Evolutionary conservation across 164 flowering plant genomes (phyloP), one percentile per base, ranked within the genome.

Genomic region (Brasenia schreberi): DNA sequence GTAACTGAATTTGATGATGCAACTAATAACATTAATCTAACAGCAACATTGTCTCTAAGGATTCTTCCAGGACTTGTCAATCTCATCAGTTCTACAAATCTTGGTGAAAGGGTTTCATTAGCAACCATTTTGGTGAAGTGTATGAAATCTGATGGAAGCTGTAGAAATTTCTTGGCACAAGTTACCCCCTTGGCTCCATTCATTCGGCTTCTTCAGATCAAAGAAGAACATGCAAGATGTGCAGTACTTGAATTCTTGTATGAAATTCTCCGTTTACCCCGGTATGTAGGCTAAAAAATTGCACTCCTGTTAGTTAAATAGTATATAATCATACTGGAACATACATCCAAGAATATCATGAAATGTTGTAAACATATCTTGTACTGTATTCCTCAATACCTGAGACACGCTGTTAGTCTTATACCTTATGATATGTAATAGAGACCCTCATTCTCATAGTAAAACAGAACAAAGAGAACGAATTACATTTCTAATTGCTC

Each of bases 131-230:
- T 89, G 17, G 73, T 83, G 19, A 84, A 77, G 65, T 85, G 96
- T 74, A 84, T 87, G 88, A 79, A 69, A 69, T 86, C 73, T 71
- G 89, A 87, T 76, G 91, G 87, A 56, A 70, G 80, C 42, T 83
- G 89, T 75, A 87, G 87, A 70, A 79, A 73, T 33, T 75, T 78
- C 64, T 64, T 87, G 19, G 76, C 82, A 1, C 74, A 81, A 62
- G 69, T 42, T 65, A 70, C 81, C 71, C 82, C 88, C 4, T 63
- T 85, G 66, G 81, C 79, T 68, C 87, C 80, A 56, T 80, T 87
- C 64, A 66, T 80, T 64, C 64, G 62, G 66, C 84, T 89, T 63
- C 77, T 89, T 5, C 72, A 69, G 74, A 84, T 87, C 61, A 76
- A 81, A 62, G 72, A 82, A 59, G 73, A 71, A 67, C 75, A 71